Conservation (phyloP, 2,329 filamentous ascomycete species). For the Ophiostoma sp. region DNA sequence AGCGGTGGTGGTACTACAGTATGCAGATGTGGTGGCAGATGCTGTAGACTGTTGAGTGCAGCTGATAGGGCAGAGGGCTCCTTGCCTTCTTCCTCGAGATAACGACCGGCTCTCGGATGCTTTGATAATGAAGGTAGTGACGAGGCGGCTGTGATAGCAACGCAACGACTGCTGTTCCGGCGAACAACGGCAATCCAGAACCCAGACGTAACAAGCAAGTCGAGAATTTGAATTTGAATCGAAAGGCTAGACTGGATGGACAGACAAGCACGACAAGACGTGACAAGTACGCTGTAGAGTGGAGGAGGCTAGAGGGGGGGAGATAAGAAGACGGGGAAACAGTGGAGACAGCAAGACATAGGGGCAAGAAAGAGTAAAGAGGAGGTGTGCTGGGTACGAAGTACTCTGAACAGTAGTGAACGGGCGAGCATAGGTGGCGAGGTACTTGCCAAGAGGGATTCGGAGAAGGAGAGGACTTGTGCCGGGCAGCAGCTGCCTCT, state of each 20-base stretch:
- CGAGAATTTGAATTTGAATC: neutral
- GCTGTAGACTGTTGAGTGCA: neutral
- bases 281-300: neutral
- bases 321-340: slow-evolving; percentile 15
- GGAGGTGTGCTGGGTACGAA: neutral
- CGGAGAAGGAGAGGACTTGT: too few relatives aligned
- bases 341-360: neutral
- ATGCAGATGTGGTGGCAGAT: neutral
- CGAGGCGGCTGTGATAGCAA: neutral
- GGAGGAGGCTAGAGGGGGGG: neutral
- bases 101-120: neutral
- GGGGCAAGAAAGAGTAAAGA: neutral
- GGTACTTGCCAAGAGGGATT: neutral
- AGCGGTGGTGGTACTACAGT: neutral
- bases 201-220: slow-evolving; percentile 6
- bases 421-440: neutral
- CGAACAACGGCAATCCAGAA: slow-evolving; percentile 2
- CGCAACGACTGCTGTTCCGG: neutral
- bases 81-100: neutral
- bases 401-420: neutral
- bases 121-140: neutral
- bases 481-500: too few relatives aligned
- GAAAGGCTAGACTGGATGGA: too few relatives aligned
- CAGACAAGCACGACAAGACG: neutral
- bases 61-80: neutral